Conservation (phyloP, 768 basidiomycete species). For the Candolleomyces aberdarensis region DNA sequence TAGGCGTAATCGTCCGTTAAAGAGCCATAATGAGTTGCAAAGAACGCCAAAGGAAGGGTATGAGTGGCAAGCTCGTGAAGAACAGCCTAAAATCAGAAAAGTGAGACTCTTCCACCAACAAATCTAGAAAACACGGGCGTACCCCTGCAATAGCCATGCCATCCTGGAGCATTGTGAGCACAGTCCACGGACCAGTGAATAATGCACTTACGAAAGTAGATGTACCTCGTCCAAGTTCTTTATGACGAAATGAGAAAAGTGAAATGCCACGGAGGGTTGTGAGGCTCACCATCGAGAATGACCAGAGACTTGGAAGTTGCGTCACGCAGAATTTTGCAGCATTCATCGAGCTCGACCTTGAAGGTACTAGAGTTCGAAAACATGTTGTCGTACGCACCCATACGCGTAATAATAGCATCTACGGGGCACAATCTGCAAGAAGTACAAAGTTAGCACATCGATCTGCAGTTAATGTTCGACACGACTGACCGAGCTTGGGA, state of each 20-base stretch:
- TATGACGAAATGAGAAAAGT: slow-evolving; percentile 10
- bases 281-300: slow-evolving; percentile 80
- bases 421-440: slow-evolving; percentile 72
- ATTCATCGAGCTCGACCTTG: slow-evolving; percentile 98
- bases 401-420: slow-evolving; percentile 90
- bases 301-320: slow-evolving; percentile 93
- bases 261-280: neutral
- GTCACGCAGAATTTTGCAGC: slow-evolving; percentile 90
- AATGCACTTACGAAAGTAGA: slow-evolving; percentile 73
- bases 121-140: slow-evolving; percentile 18
- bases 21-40: slow-evolving; percentile 97
- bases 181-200: neutral
- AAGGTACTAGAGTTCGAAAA: slow-evolving; percentile 93
- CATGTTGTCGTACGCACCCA: slow-evolving; percentile 99
- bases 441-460: neutral
- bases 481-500: slow-evolving; percentile 60
- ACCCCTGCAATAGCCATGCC: slow-evolving; percentile 98
- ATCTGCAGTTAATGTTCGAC: slow-evolving; percentile 2
- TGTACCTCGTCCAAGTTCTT: slow-evolving; percentile 93
- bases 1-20: slow-evolving; percentile 92
- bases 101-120: neutral
- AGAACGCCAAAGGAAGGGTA: slow-evolving; percentile 88
- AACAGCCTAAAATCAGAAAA: slow-evolving; percentile 57
- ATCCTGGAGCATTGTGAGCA: slow-evolving; percentile 48
- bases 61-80: slow-evolving; percentile 93